Evolutionary conservation across 345 rosid genomes (phyloP), one percentile per base, ranked within the genome.

Genomic region (Boechera retrofracta): DNA sequence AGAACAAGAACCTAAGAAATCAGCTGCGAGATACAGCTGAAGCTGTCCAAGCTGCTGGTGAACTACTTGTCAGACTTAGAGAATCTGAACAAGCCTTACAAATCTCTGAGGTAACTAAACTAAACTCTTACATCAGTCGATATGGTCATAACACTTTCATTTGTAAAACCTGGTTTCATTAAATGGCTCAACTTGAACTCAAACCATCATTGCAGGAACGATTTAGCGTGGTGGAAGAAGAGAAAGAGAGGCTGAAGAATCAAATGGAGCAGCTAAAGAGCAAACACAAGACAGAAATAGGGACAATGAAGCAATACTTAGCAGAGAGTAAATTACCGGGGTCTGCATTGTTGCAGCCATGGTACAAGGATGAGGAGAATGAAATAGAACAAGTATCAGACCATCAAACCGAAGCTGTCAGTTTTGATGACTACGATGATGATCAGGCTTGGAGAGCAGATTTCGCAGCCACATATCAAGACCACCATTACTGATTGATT

Each of bases 361-460:
- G 77, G 78, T 78, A 67, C 64, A 73, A 67, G 28, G 81, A 67
- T 53, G 73, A 54, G 41, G 71, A 51, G 18, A 24, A 53, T 1
- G 70, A 44, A 39, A 57, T 58, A 52, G 78, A 67, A 51, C 47
- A 66, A 31, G 32, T 24, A 67, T 7, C 67, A 73, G 77, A 72
- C 0, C 63, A 66, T 66, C 24, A 18, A 26, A 63, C 28, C 1
- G 56, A 21, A 54, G 60, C 55, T 42, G 74, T 41, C n/a, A 67
- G 69, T 53, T 73, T 45, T 5, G 81, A 77, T 48, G 72, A 71
- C 5, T 78, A 78, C 24, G 81, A 58, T 5, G 98, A 94, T 77
- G 98, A 92, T 73, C 94, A 90, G 74, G 91, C 98, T 6, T 94
- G 98, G 99, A 89, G 96, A 81, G 98, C 98, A 11, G 98, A 94